Evolutionary conservation across 1,139 yeast genomes (phyloP), one percentile per base, ranked within the genome.

Genomic region (Yamadazyma trypodendri): DNA sequence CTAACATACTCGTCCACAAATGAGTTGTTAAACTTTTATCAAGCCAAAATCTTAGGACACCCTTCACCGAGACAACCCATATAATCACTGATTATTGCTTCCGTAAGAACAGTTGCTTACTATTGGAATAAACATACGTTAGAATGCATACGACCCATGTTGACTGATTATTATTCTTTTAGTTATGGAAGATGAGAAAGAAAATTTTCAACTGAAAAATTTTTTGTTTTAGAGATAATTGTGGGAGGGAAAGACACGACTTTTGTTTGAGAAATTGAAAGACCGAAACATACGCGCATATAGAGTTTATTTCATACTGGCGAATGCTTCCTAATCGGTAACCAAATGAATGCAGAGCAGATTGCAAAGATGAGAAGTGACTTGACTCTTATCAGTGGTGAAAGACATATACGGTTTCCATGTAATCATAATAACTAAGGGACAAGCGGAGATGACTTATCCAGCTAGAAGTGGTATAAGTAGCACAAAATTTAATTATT

Each of bases 121-220:
- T 20, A 14, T 13, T 14, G n/a, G 15, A 13, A 28, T 16, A 55
- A 69, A 80, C 86, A 77, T 80, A 80, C 86, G 68, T 79, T 64
- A 72, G 84, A 78, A 76, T 81, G 87, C 80, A 80, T 75, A 77
- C 87, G 84, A 81, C 83, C 87, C 86, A 81, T 81, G 65, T 71
- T 77, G 75, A 68, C 65, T 65, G 72, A 60, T 71, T 60, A 53
- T 55, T 55, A 44, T 52, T 50, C 40, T 39, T 43, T 39, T 39
- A 35, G 33, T 34, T 40, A 35, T 40, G 41, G 42, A 15, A 32
- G 41, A 35, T 38, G 39, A 33, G 18, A 40, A 39, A 41, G 51
- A 51, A 57, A 45, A 44, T 56, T 52, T 51, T 50, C 42, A 41
- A 24, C n/a, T 40, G 40, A 39, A 44, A 39, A 37, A 20, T 37